These are phyloP conservation scores for Azolla pinnata DNA, from an alignment of 75 land plant species.

Conservation along the genomic window DNA sequence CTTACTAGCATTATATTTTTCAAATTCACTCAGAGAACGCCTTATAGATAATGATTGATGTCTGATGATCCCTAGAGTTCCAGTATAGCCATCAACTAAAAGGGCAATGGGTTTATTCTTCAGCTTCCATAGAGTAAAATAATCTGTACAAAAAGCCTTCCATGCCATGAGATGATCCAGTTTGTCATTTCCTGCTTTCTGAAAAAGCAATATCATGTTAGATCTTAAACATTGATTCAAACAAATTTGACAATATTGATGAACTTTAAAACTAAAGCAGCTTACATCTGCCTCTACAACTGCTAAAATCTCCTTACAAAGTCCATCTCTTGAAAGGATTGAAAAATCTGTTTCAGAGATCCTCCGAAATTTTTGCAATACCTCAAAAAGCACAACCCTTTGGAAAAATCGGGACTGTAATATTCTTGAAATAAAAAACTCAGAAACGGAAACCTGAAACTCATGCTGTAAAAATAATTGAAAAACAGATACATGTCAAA, in stretches of 20 bases:
- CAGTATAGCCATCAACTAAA: slow-evolving; percentile 41
- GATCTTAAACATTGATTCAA: too few relatives aligned
- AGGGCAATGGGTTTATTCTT: slow-evolving; percentile 48
- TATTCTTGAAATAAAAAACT: slow-evolving; percentile 57
- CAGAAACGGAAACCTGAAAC: slow-evolving; percentile 35
- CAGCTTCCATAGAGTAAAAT: slow-evolving; percentile 56
- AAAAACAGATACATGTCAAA: too few relatives aligned
- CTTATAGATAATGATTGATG: slow-evolving; percentile 55
- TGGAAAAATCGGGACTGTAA: slow-evolving; percentile 67
- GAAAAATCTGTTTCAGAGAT: slow-evolving; percentile 51
- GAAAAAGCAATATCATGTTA: slow-evolving; percentile 10
- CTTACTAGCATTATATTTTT: slow-evolving; percentile 51
- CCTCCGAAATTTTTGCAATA: slow-evolving; percentile 38
- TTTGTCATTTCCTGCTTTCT: slow-evolving; percentile 39
- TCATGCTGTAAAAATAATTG: slow-evolving; percentile 41
- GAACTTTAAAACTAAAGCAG: background rate
- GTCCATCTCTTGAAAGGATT: slow-evolving; percentile 48
- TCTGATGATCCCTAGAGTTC: slow-evolving; percentile 63
- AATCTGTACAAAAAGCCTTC: slow-evolving; percentile 52
- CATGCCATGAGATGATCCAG: slow-evolving; percentile 35
- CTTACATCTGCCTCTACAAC: slow-evolving; percentile 39
- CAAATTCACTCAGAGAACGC: slow-evolving; percentile 52
- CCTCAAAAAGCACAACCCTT: slow-evolving; percentile 37
- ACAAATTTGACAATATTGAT: too few relatives aligned
- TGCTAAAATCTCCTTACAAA: slow-evolving; percentile 51